Conservation (phyloP, 306 rosid species). For the Cicer bijugum region DNA sequence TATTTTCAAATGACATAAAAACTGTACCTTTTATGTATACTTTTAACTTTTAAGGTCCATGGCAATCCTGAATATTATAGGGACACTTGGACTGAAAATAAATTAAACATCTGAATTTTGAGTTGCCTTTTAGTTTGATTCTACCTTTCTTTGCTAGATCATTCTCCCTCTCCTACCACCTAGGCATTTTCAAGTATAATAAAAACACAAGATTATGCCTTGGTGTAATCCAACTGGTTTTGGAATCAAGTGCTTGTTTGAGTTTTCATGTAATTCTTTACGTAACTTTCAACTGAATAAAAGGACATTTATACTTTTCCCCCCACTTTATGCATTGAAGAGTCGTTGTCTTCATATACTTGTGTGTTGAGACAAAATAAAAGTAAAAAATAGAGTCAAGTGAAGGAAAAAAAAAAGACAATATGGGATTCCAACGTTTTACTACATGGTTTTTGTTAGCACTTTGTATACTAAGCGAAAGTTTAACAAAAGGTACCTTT, state of each 20-base stretch:
- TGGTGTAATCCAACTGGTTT: conserved; percentile 46
- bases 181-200: conserved; percentile 15
- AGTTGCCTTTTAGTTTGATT: conserved; percentile 52
- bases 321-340: conserved; percentile 5
- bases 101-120: conserved; percentile 17
- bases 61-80: conserved; percentile 16
- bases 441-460: conserved; percentile 47
- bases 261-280: conserved; percentile 59
- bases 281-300: conserved; percentile 62
- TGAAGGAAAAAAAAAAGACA: conserved; percentile 33
- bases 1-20: background rate
- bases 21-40: too few relatives aligned
- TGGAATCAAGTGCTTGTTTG: conserved; percentile 62
- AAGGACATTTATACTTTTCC: conserved; percentile 42
- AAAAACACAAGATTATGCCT: conserved; percentile 11
- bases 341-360: conserved; percentile 46
- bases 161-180: conserved; percentile 45
- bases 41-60: background rate
- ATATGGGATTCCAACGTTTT: conserved; percentile 55
- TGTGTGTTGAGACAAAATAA: conserved; percentile 19
- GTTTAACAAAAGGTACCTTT: conserved; percentile 47
- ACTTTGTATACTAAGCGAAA: conserved; percentile 54
- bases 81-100: conserved; percentile 23
- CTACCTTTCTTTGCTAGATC: conserved; percentile 65
- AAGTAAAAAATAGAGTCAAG: conserved; percentile 15